Base-by-base conservation (phyloP, 1,284 basidiomycete species). In the Inonotus obliquus region DNA sequence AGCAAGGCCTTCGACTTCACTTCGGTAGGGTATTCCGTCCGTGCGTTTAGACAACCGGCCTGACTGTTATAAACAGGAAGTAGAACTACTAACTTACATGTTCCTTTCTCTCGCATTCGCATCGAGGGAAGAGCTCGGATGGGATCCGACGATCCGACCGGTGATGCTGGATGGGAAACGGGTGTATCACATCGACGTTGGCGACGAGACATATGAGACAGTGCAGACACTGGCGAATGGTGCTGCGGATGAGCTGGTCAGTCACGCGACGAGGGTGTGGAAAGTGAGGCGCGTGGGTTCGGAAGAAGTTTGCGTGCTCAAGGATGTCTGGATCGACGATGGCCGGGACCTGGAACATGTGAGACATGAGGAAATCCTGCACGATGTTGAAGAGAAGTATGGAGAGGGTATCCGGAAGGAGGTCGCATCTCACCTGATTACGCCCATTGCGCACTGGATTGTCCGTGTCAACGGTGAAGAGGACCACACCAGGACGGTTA, bases 401-500 rank as follows among this genome's bases (percentile, higher is more conserved):
- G 6, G 45, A 5, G 14, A 4, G 21, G 44, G 25, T n/a, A 44
- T 27, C 13, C 13, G 25, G 14, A 23, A 23, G 17, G 21, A 19
- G 14, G 41, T 47, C 4, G 29, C 39, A 17, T 32, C 19, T 2
- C 56, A 58, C 29, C n/a, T 58, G 19, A 11, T 58, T n/a, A 25
- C 9, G 9, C 41, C 39, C 14, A 2, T 14, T 1, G 38, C 21
- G 4, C 14, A 45, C 25, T 44, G 41, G 41, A 17, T 47, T 14
- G 56, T 58, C 17, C 9, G 14, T 9, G 56, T 58, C 7, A 11
- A 49, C 25, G 56, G 41, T 11, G 11, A 7, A 10, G 41, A 47
- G 9, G 56, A 58, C 56, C 56, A 58, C n/a, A 58, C 56, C 11
- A 44, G 21, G 7, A 58, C 23, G 56, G 56, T 58, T 14, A 45